Percentiles rank a stretch among this genome's conserved stretches.
phyloP scores from a whole-genome alignment of 1,284 basidiomycete genomes.

The Pseudozyma tsukubaensis region DNA sequence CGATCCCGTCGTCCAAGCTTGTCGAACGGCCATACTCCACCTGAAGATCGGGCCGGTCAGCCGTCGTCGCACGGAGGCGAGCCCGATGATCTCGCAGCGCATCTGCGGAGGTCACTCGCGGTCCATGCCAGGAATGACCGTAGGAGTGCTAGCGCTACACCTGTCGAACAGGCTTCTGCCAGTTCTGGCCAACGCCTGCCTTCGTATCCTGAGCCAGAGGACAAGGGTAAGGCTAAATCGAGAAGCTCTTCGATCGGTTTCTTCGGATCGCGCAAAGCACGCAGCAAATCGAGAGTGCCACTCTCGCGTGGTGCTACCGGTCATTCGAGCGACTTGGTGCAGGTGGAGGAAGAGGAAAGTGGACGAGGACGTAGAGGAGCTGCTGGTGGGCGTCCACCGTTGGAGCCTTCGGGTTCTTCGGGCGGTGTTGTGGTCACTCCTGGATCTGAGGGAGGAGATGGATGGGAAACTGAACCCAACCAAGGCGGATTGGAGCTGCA shows the following conservation, averaged over 20 bases:
- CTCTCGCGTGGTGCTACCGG: conserved; percentile 12
- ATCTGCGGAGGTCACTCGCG: conserved; percentile 35
- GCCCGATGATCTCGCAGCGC: conserved; percentile 35
- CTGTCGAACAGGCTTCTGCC: conserved; percentile 13
- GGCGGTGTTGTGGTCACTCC: conserved; percentile 29
- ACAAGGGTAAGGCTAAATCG: conserved; percentile 37
- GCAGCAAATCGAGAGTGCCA: conserved; percentile 42
- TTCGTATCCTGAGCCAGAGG: conserved; percentile 18
- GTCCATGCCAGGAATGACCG: conserved; percentile 27
- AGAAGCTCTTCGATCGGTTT: conserved; percentile 49
- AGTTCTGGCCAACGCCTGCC: conserved; percentile 3
- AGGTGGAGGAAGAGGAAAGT: conserved; percentile 50
- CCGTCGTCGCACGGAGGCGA: background rate
- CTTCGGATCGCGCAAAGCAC: conserved; percentile 43
- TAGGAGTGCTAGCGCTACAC: conserved; percentile 37
- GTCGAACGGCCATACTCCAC: conserved; percentile 20
- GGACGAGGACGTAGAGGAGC: conserved; percentile 34
- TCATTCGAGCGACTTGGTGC: conserved; percentile 36
- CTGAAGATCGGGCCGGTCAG: conserved; percentile 10
- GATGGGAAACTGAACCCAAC: conserved; percentile 33
- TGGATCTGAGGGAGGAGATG: conserved; percentile 36
- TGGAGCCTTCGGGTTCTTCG: conserved; percentile 20
- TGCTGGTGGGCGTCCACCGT: conserved; percentile 16
- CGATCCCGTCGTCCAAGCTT: conserved; percentile 39
- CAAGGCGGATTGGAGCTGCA: conserved; percentile 61